These are phyloP conservation scores for Chlorella sorokiniana DNA, from an alignment of 139 green algal genomes.

Conservation along the genomic window DNA sequence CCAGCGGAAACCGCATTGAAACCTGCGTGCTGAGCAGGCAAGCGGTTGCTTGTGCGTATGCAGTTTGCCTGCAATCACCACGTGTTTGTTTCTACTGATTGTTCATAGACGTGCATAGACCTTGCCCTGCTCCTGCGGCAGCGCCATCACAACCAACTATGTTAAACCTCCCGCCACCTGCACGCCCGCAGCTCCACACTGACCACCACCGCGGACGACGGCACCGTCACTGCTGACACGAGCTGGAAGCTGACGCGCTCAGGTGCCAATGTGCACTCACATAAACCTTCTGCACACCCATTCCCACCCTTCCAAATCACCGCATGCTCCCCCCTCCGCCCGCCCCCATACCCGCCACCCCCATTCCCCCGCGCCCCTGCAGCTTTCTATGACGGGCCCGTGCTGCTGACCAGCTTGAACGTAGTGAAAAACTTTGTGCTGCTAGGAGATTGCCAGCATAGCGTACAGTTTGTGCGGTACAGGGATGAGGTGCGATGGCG, in stretches of 20 bases:
- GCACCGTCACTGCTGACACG: background rate
- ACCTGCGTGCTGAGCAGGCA: slow-evolving; percentile 48
- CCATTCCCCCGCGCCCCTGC: slow-evolving; percentile 12
- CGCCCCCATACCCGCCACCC: background rate
- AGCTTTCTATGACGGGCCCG: slow-evolving; percentile 81
- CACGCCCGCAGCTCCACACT: background rate
- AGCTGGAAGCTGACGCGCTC: slow-evolving; percentile 20
- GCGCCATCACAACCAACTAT: too few relatives aligned
- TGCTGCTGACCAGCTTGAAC: slow-evolving; percentile 64
- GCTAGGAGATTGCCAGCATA: slow-evolving; percentile 71
- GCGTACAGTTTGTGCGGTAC: slow-evolving; percentile 80
- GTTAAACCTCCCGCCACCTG: too few relatives aligned
- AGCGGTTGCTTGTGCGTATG: background rate
- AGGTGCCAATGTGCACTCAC: background rate
- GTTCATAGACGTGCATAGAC: background rate
- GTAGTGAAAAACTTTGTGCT: slow-evolving; percentile 91
- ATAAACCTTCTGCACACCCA: background rate
- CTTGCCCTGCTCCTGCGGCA: too few relatives aligned
- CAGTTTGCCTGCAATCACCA: background rate
- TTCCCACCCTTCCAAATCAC: background rate
- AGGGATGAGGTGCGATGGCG: slow-evolving; percentile 45
- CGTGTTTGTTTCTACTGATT: background rate
- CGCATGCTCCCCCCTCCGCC: background rate
- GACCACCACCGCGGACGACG: slow-evolving; percentile 2
- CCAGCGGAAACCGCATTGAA: slow-evolving; percentile 68